phyloP scores from a whole-genome alignment of 2,329 filamentous ascomycete genomes.

The Ascochyta fabae region DNA sequence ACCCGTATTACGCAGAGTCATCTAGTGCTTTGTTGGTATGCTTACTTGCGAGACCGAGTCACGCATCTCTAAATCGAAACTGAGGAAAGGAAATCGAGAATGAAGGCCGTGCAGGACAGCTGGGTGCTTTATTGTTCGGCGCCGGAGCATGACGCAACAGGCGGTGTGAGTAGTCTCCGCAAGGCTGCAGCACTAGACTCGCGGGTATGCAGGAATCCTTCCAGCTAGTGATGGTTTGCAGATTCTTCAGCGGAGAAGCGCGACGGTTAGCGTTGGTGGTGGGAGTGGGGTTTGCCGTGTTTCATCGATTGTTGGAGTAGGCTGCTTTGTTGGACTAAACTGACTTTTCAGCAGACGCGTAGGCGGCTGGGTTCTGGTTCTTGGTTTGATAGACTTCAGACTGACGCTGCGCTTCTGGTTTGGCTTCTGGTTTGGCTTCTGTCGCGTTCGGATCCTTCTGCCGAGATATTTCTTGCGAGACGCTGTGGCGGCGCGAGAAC shows the following conservation, averaged over 20 bases:
- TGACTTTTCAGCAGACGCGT: background rate
- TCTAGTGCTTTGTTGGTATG: too few relatives aligned
- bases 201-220: constrained; percentile 14
- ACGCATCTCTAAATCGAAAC: too few relatives aligned
- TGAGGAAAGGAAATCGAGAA: too few relatives aligned
- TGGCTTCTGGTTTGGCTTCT: background rate
- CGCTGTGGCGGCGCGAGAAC: constrained; percentile 9
- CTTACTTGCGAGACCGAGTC: too few relatives aligned
- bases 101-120: too few relatives aligned
- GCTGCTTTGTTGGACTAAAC: background rate
- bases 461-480: background rate
- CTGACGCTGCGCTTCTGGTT: background rate
- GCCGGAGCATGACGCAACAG: too few relatives aligned
- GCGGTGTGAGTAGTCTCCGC: background rate
- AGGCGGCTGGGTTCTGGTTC: background rate
- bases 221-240: constrained; percentile 16
- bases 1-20: too few relatives aligned
- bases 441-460: background rate
- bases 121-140: too few relatives aligned
- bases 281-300: background rate
- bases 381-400: background rate
- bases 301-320: background rate
- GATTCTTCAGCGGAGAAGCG: constrained; percentile 16
- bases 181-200: constrained; percentile 20
- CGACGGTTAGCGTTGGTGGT: constrained; percentile 5